These are phyloP conservation scores for Aspergillus coremiiformis DNA, from an alignment of 495 filamentous ascomycete species.

Conservation along the genomic window DNA sequence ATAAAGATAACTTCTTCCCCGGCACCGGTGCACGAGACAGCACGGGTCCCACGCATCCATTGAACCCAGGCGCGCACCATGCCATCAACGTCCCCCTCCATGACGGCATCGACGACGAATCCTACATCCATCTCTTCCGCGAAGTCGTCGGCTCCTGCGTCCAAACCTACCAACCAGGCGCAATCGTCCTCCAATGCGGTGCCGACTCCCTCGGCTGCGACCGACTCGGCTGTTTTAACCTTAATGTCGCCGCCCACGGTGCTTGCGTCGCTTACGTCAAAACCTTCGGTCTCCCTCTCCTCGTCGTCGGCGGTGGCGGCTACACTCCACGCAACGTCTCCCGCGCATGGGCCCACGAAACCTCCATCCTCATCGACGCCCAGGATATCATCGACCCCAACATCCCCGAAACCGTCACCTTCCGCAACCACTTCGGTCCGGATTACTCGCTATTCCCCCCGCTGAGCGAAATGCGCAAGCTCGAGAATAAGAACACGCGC, in stretches of 20 bases:
- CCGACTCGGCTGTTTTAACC: slow-evolving; percentile 88
- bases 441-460: slow-evolving; percentile 71
- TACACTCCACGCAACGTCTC: slow-evolving; percentile 98
- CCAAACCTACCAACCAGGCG: slow-evolving; percentile 67
- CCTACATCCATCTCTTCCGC: slow-evolving; percentile 80
- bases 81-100: slow-evolving; percentile 60
- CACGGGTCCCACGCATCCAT: slow-evolving; percentile 51
- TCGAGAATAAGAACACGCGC: slow-evolving; percentile 71
- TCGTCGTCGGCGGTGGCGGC: slow-evolving; percentile 89
- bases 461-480: slow-evolving; percentile 57
- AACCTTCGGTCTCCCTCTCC: slow-evolving; percentile 63
- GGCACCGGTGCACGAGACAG: slow-evolving; percentile 55
- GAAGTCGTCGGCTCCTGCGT: slow-evolving; percentile 69
- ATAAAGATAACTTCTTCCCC: slow-evolving; percentile 69
- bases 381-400: slow-evolving; percentile 60
- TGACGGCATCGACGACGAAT: slow-evolving; percentile 84
- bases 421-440: slow-evolving; percentile 75
- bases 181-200: slow-evolving; percentile 93
- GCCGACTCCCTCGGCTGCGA: slow-evolving; percentile 93
- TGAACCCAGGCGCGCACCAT: slow-evolving; percentile 58
- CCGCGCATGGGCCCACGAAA: slow-evolving; percentile 93
- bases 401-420: slow-evolving; percentile 65
- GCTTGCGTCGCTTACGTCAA: slow-evolving; percentile 86
- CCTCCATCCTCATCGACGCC: slow-evolving; percentile 76
- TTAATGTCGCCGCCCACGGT: slow-evolving; percentile 90